Percentiles rank a stretch among this genome's conserved stretches.
These are phyloP conservation scores for Fusarium veterinarium DNA, from an alignment of 2,329 filamentous ascomycete genomes.

Conservation along the genomic window DNA sequence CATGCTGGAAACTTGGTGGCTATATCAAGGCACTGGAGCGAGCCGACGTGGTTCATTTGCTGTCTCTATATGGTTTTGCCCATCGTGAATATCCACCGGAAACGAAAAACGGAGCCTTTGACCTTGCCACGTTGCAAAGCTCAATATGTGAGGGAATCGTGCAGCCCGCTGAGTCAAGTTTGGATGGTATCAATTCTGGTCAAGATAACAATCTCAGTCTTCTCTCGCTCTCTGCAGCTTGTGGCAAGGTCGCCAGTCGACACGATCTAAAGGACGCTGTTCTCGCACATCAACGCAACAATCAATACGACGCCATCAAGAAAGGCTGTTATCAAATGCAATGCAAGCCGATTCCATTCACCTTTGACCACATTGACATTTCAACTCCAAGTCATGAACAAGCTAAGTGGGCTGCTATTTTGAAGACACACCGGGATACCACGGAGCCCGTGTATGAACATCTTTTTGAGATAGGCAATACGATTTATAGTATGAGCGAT, in stretches of 20 bases:
- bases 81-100: background rate
- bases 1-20: background rate
- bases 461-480: background rate
- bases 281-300: background rate
- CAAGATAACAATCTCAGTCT: background rate
- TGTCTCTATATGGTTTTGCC: background rate
- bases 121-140: background rate
- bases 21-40: background rate
- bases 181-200: background rate
- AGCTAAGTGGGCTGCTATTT: background rate
- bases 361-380: background rate
- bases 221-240: background rate
- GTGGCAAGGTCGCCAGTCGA: background rate
- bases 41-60: background rate
- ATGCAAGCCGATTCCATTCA: background rate
- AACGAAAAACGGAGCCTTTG: background rate
- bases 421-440: accelerated
- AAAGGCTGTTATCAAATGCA: background rate
- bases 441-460: background rate
- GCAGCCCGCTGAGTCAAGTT: background rate
- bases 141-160: background rate
- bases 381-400: background rate
- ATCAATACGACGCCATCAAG: background rate
- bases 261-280: background rate
- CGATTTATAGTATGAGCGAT: background rate